Conservation (phyloP, 2,329 filamentous ascomycete species). For the Ilyonectria sp. region DNA sequence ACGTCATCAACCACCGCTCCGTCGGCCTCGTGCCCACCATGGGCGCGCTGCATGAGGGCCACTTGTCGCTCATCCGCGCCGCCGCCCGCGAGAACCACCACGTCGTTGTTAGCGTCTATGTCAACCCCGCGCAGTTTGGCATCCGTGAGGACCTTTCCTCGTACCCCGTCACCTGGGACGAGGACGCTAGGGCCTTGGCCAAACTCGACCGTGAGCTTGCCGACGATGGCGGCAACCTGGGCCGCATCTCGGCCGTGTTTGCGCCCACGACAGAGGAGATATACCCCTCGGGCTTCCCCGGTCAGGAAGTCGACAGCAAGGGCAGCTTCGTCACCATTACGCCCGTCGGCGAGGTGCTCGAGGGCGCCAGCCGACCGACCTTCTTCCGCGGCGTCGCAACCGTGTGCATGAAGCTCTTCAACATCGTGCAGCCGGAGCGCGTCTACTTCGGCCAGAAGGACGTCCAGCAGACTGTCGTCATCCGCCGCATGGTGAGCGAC, state of each 20-base stretch:
- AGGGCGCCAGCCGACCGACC: constrained; percentile 88
- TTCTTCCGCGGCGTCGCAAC: constrained; percentile 98
- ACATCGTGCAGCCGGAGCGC: constrained; percentile 71
- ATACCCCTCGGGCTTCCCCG: constrained; percentile 87
- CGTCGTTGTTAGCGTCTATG: constrained; percentile 92
- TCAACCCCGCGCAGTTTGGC: constrained; percentile 98
- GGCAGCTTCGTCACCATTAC: constrained; percentile 95
- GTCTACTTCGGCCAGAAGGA: constrained; percentile 98
- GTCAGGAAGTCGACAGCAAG: constrained; percentile 79
- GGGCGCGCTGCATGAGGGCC: constrained; percentile 95
- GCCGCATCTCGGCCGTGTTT: constrained; percentile 86
- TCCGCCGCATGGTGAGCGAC: constrained; percentile 88
- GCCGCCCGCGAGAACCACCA: constrained; percentile 88
- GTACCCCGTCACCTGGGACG: constrained; percentile 92
- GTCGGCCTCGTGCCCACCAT: constrained; percentile 96
- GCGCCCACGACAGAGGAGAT: constrained; percentile 86
- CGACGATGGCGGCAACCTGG: constrained; percentile 70
- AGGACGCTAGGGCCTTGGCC: constrained; percentile 78
- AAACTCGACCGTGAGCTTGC: constrained; percentile 81
- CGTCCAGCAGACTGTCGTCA: constrained; percentile 93
- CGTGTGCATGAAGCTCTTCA: constrained; percentile 86
- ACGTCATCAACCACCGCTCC: constrained; percentile 76
- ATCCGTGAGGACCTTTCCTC: constrained; percentile 87
- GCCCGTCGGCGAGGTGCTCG: constrained; percentile 84
- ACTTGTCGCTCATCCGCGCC: constrained; percentile 86